Base-by-base conservation (phyloP, 208 protist species). In the Trypanosoma scelopori region DNA sequence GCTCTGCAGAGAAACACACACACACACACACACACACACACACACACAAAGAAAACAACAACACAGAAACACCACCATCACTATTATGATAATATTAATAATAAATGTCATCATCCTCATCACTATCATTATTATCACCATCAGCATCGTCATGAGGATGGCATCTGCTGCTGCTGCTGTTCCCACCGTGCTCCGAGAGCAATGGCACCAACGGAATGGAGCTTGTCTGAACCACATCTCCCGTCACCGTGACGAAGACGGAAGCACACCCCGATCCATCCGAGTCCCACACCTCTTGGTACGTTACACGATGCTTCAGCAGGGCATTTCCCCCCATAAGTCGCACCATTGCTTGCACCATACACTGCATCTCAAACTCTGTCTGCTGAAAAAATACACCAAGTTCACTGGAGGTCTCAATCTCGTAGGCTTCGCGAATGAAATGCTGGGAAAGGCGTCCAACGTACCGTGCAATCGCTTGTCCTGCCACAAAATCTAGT, bases 401-500 rank as follows among this genome's bases (percentile, higher is more conserved):
- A 35, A 95, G 67, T 22, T 79, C 61, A 11, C 58, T 73, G 9
- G 51, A 37, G 15, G 65, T 76, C 20, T 69, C 56, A 23, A 83
- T 80, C 30, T 89, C 80, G 51, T 89, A 78, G 55, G 75, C 66
- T 50, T 96, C 89, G n/a, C 93, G 91, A 47, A 97, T 86, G 64
- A 95, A 93, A 77, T 96, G 93, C 61, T 96, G 89, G 5, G 89
- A 95, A 64, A 97, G 83, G 27, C 82, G 81, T 27, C 91, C 91
- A 11, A 97, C 63, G 65, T 95, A 93, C 18, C 87, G 82, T 59
- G 85, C 81, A 47, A 96, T 87, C n/a, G 69, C 78, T 45, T 79
- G 72, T 16, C 91, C 89, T 5, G 91, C 75, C 4, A 97, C 74
- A 69, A 84, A 96, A 65, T 92, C 87, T 15, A 92, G 61, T 16